Evolutionary conservation across 2,329 filamentous ascomycete species (phyloP).

Genomic region (Celoporthe dispersa): DNA sequence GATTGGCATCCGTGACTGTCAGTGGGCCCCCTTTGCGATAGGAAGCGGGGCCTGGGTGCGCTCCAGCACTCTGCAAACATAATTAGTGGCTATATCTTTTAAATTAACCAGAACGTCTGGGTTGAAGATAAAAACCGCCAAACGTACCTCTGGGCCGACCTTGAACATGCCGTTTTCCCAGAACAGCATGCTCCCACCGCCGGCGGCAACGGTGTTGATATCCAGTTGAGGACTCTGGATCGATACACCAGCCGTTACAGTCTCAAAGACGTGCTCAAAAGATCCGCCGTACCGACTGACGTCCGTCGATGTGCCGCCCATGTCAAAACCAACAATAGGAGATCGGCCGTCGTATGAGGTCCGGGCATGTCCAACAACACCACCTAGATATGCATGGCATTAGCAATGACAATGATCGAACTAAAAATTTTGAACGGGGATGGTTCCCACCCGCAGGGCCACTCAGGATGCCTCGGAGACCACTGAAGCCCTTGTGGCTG

Average conservation of each 20-base stretch:
- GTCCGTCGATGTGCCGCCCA: conserved; percentile 30
- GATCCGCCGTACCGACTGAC: conserved; percentile 53
- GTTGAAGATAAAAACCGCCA: background rate
- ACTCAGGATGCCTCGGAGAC: conserved; percentile 64
- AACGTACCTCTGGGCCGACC: conserved; percentile 74
- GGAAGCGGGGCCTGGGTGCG: conserved; percentile 82
- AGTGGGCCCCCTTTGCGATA: conserved; percentile 83
- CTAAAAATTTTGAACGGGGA: background rate
- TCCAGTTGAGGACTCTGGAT: conserved; percentile 87
- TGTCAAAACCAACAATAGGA: conserved; percentile 24
- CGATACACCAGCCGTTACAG: conserved; percentile 74
- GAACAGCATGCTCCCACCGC: conserved; percentile 78
- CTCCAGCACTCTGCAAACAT: conserved; percentile 57
- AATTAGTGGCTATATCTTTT: background rate
- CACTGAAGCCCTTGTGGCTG: conserved; percentile 31
- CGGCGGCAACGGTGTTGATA: conserved; percentile 87
- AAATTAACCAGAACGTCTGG: background rate
- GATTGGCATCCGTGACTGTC: conserved; percentile 84
- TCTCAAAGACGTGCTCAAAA: conserved; percentile 28
- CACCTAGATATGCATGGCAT: conserved; percentile 48
- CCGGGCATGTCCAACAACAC: conserved; percentile 74
- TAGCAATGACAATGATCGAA: background rate
- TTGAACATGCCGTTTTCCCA: conserved; percentile 85
- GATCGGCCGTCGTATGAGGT: conserved; percentile 69
- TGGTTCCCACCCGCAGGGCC: conserved; percentile 56